Evolutionary conservation across 805 yeast genomes (phyloP), one percentile per base, ranked within the genome.

Genomic region (Nakazawaea sp.): DNA sequence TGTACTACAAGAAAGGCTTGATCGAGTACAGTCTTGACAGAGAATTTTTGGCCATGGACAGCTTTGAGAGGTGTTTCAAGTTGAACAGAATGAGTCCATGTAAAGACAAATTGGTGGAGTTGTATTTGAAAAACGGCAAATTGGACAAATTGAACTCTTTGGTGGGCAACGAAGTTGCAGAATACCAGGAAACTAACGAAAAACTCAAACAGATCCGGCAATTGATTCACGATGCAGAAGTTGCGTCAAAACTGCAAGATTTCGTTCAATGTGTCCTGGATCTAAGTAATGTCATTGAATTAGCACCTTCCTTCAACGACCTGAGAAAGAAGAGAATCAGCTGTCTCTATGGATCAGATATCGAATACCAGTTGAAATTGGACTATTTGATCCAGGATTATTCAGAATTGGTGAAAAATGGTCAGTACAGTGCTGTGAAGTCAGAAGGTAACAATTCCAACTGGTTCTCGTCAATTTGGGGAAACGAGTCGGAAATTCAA

Each of bases 1-100:
- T 78, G 1, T 66, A 69, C 43, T 78, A 72, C 51, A 79, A 75
- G 50, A 68, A 70, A 38, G 88, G 86, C 0, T 51, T 80, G 30
- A 70, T 81, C 3, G 80, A 79, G 37, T 55, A 78, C 37, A 67
- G 77, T 11, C 49, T 78, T 43, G 75, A 75, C 24, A 72, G 71
- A 41, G 81, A 75, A 21, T 44, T 53, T 23, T 61, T 62, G 27
- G 81, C 89, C 0, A 59, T 76, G 6, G 53, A 53, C 2, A 78
- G 75, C 45, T 73, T 81, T 40, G 62, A 68, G 40, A 50, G 46
- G 11, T 72, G 81, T 18, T 51, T 74, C 32, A 48, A 51, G n/a
- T 50, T 63, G 44, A 62, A 63, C 4, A 33, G 39, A 33, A 65
- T 63, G 40, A 46, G 48, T 11, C 67, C 75, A 1, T 82, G 87